These are phyloP conservation scores for Eutypa lata DNA, from an alignment of 2,329 filamentous ascomycete genomes.

Conservation along the genomic window DNA sequence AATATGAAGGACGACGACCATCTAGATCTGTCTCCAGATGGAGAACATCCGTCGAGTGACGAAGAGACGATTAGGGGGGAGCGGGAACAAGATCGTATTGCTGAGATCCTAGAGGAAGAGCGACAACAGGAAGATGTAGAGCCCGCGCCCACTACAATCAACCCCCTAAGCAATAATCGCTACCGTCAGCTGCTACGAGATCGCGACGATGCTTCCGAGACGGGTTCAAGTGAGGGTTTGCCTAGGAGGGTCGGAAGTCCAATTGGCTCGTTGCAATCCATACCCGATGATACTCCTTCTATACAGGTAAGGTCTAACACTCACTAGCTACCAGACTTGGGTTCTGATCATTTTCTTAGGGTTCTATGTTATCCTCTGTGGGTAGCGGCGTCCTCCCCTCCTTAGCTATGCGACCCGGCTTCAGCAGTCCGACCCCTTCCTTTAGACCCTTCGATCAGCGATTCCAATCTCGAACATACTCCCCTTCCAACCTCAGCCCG, in stretches of 20 bases:
- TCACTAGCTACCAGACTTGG: conserved; percentile 3
- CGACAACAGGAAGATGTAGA: conserved; percentile 20
- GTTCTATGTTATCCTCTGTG: conserved; percentile 62
- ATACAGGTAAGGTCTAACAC: conserved; percentile 58
- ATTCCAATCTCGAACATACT: conserved; percentile 81
- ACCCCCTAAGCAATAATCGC: conserved; percentile 37
- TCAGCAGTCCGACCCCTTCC: conserved; percentile 72
- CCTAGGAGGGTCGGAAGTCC: conserved; percentile 63
- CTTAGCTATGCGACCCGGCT: conserved; percentile 61
- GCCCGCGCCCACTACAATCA: conserved; percentile 25
- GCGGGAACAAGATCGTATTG: conserved; percentile 32
- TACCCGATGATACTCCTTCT: conserved; percentile 81
- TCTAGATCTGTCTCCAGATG: conserved; percentile 41
- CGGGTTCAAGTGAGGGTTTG: conserved; percentile 51
- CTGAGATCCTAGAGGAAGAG: conserved; percentile 34
- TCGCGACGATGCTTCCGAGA: conserved; percentile 46
- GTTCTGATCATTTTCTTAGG: conserved; percentile 41
- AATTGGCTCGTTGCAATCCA: conserved; percentile 65
- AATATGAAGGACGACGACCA: conserved; percentile 35
- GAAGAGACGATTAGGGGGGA: conserved; percentile 40
- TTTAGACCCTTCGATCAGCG: conserved; percentile 92
- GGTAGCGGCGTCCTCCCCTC: conserved; percentile 72
- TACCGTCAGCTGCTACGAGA: conserved; percentile 45
- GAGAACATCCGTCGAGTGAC: conserved; percentile 38
- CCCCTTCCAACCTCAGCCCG: conserved; percentile 57